These are phyloP conservation scores for Cymodocea nodosa DNA, from an alignment of 116 monocot species.

Conservation along the genomic window DNA sequence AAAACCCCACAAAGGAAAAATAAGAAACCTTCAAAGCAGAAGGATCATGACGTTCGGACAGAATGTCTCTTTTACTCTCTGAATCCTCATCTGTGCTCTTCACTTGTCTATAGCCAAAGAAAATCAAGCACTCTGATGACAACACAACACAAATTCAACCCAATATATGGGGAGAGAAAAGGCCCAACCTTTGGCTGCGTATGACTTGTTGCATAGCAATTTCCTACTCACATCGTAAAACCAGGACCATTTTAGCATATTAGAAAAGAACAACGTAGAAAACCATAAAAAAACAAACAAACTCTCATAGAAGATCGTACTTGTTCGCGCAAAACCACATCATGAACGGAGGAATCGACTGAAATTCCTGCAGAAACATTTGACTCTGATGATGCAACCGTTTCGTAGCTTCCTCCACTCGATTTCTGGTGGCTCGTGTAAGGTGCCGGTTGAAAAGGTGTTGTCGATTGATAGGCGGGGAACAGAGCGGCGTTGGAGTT, in stretches of 20 bases:
- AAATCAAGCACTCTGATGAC: not conserved
- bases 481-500: not conserved
- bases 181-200: slow-evolving; percentile 59
- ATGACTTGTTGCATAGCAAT: slow-evolving; percentile 74
- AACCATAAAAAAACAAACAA: not conserved
- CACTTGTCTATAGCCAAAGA: slow-evolving; percentile 33
- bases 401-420: not conserved
- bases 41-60: slow-evolving; percentile 58
- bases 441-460: not conserved
- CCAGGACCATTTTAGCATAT: slow-evolving; percentile 5
- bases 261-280: not conserved
- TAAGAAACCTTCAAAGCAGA: slow-evolving; percentile 54
- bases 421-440: not conserved
- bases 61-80: slow-evolving; percentile 50
- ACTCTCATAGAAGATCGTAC: slow-evolving; percentile 16
- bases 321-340: slow-evolving; percentile 66
- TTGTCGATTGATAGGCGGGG: not conserved
- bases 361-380: not conserved
- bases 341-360: slow-evolving; percentile 60
- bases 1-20: not conserved
- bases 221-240: slow-evolving; percentile 44
- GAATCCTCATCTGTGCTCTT: slow-evolving; percentile 15
- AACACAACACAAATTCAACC: not conserved
- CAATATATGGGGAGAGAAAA: not conserved
- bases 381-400: not conserved